Evolutionary conservation across 768 basidiomycete genomes (phyloP), one percentile per base, ranked within the genome.

Genomic region (Mycena epipterygia): DNA sequence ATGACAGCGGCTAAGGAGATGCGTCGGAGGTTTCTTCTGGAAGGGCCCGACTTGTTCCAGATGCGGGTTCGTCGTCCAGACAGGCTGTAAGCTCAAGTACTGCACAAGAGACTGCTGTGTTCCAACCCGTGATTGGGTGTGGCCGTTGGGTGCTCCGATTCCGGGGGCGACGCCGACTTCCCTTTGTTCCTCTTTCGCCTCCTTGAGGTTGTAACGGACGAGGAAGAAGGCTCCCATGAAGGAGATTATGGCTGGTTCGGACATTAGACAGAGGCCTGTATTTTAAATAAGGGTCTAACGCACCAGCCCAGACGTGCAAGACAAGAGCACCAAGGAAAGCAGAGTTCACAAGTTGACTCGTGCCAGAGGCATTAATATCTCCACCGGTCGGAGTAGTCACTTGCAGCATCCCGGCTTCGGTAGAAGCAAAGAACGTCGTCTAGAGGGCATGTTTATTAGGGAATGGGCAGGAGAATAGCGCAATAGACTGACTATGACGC

Each of bases 401-500:
- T 29, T 84, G 82, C 11, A 90, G 79, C 76, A 90, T 79, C 27
- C 85, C 86, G 0, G 88, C 86, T 75, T 90, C 89, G 23, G 84
- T 87, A 0, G 89, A 85, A 1, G 89, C 90, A 63, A 90, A 90
- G 76, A 90, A 90, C 0, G 89, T 90, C 0, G 89, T 89, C 89
- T 90, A 29, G 16, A 65, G 29, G 16, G 29, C n/a, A 16, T 53
- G 30, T 27, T 46, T 7, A 66, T 60, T 56, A 66, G 44, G 13
- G 9, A 19, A 59, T 21, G 44, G 41, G 53, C 46, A 48, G 6
- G 21, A n/a, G 68, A 21, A 27, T 32, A 30, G 80, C 12, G 29
- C 12, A 37, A 65, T 4, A 37, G 6, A 57, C 88, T 74, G 52
- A 89, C 89, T 58, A 90, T 89, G 37, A 91, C 84, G 44, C 84